Base-by-base conservation (phyloP, 129 eudicot genomes). In the Kitagawia praeruptora region DNA sequence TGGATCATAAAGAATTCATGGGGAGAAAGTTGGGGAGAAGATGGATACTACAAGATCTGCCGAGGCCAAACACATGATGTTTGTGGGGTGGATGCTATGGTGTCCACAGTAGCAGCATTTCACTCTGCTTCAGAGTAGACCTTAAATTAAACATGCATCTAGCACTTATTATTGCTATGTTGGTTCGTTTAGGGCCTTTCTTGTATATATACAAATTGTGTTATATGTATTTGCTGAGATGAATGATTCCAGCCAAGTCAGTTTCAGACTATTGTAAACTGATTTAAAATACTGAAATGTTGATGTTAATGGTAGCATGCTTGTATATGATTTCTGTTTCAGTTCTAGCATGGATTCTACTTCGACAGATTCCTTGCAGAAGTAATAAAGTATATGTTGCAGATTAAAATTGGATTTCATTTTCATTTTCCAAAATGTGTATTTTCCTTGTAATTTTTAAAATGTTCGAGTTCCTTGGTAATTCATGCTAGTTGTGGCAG, bases 21-120 rank as follows among this genome's bases (percentile, higher is more conserved):
- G 82, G 85, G 85, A 74, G 78, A 51, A 42, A 63, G 64, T 41
- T 82, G 82, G 85, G 86, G 86, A 66, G 94, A 91, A 51, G 70
- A 85, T 4, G 97, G 94, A 42, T 91, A 74, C 72, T 91, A 91
- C 85, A 87, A 83, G 67, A 84, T 91, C 70, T 91, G 94, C 80
- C 82, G 85, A 48, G 97, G 97, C 11, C 69, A 61, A 61, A 61
- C 69, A n/a, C 86, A 74, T 70, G 88, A 87, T 45, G 58, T 88
- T 18, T 91, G 97, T 70, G 97, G 97, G 8, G 89, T 91, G 63
- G 90, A 91, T 80, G 81, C 97, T 6, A 87, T 91, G 92, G 97
- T 91, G 40, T 91, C 94, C 21, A 86, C 92, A 15, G 90, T 89
- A 37, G 89, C 90, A n/a, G 40, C 77, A 12, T 75, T 75, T 44